A percentile compares a stretch with the other conserved stretches of the same genome.
phyloP scores from a whole-genome alignment of 805 yeast species.

The Zygosaccharomyces pseudorouxii region DNA sequence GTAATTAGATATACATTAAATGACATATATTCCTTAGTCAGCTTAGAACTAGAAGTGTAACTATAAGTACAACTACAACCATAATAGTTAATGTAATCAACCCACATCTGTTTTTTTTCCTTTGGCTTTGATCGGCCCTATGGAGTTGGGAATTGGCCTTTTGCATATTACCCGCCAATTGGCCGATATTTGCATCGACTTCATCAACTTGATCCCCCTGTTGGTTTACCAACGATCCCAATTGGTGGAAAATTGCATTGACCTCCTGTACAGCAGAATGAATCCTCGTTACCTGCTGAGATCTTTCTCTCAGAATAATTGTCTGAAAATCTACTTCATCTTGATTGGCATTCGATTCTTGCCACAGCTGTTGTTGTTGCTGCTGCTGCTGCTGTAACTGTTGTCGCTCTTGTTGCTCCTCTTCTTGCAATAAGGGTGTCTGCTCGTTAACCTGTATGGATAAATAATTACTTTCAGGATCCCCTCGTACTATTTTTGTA shows the following conservation, averaged over 20 bases:
- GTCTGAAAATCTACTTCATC: constrained; percentile 61
- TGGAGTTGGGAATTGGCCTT: constrained; percentile 65
- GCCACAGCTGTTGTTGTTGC: constrained; percentile 35
- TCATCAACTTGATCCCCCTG: constrained; percentile 85
- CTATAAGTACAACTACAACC: constrained; percentile 51
- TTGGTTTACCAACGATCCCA: constrained; percentile 71
- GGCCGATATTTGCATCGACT: constrained; percentile 71
- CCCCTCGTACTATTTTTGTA: constrained; percentile 15
- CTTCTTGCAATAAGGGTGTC: constrained; percentile 40
- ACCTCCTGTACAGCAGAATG: constrained; percentile 79
- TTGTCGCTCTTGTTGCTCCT: constrained; percentile 15
- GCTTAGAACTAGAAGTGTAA: constrained; percentile 47
- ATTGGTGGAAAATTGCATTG: constrained; percentile 76
- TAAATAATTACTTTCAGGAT: constrained; percentile 20
- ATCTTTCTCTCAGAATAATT: constrained; percentile 64
- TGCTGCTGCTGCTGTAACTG: constrained; percentile 24
- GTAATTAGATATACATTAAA: not conserved
- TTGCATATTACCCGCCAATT: constrained; percentile 58
- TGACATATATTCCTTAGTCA: constrained; percentile 2
- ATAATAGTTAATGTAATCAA: constrained; percentile 59
- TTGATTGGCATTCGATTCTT: constrained; percentile 37
- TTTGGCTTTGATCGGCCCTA: constrained; percentile 74
- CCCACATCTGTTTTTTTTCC: constrained; percentile 65
- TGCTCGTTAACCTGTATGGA: constrained; percentile 31
- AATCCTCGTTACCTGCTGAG: constrained; percentile 64